Percentiles rank a stretch among this genome's conserved stretches.
These are phyloP conservation scores for Middelhovenomyces tepae DNA, from an alignment of 805 yeast species.

Conservation along the genomic window DNA sequence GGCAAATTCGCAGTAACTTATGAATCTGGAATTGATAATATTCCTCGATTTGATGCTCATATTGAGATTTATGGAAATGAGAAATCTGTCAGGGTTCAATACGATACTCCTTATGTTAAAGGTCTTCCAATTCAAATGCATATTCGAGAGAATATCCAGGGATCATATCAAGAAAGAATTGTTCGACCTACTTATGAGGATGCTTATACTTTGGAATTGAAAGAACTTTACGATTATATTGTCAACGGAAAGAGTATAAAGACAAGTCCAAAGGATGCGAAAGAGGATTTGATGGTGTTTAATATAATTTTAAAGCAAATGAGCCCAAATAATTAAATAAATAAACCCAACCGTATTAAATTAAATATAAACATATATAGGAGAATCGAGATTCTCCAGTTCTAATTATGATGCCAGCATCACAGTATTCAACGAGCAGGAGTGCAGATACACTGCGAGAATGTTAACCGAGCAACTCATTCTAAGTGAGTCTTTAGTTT, in stretches of 20 bases:
- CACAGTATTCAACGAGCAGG: no score
- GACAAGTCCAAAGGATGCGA: no score
- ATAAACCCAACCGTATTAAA: no score
- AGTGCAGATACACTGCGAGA: no score
- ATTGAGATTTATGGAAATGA: slow-evolving; percentile 3
- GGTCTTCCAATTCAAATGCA: slow-evolving; percentile 5
- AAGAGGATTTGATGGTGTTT: no score
- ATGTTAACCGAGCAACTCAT: no score
- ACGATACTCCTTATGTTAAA: slow-evolving; percentile 6
- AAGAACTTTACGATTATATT: slow-evolving; percentile 2
- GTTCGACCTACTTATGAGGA: slow-evolving; percentile 6
- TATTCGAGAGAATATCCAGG: slow-evolving; percentile 4
- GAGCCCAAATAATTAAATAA: no score
- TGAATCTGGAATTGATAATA: slow-evolving; percentile 5
- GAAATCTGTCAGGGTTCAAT: slow-evolving; percentile 6
- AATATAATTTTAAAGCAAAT: no score
- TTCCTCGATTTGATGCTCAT: slow-evolving; percentile 7
- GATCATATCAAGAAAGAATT: slow-evolving; percentile 4
- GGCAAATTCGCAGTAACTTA: slow-evolving; percentile 7
- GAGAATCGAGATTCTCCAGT: no score
- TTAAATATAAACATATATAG: no score
- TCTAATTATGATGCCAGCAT: no score
- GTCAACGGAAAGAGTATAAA: slow-evolving; percentile 2
- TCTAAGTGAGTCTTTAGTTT: no score
- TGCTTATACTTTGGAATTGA: slow-evolving; percentile 3